Conservation (phyloP, 2,329 filamentous ascomycete genomes). For the Ceratocystis colombiana region DNA sequence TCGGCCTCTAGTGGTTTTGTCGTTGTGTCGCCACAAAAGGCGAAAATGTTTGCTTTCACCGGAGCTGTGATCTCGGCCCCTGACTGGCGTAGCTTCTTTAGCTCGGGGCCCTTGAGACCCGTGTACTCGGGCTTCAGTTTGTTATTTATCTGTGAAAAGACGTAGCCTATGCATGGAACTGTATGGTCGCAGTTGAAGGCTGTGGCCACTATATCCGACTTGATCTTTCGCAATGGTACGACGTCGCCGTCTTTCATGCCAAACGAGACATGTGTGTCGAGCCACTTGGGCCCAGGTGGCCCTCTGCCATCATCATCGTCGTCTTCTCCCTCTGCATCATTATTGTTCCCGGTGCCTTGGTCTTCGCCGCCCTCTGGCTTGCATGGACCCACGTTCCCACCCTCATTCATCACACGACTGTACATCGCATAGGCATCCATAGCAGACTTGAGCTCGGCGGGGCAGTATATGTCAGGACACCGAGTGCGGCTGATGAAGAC, state of each 20-base stretch:
- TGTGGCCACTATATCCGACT: slow-evolving; percentile 34
- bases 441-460: slow-evolving; percentile 34
- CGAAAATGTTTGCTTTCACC: slow-evolving; percentile 36
- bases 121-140: slow-evolving; percentile 36
- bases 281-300: slow-evolving; percentile 27
- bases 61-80: slow-evolving; percentile 36
- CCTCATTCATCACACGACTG: slow-evolving; percentile 37
- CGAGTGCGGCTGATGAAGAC: slow-evolving; percentile 38
- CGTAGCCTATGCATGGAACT: slow-evolving; percentile 41
- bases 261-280: slow-evolving; percentile 36
- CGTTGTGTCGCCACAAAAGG: slow-evolving; percentile 42
- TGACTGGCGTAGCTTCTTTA: slow-evolving; percentile 34
- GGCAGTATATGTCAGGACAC: slow-evolving; percentile 40
- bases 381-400: slow-evolving; percentile 32
- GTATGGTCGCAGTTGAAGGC: slow-evolving; percentile 40
- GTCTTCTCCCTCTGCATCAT: slow-evolving; percentile 21
- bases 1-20: slow-evolving; percentile 34
- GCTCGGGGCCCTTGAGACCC: slow-evolving; percentile 32
- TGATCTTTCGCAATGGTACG: slow-evolving; percentile 33
- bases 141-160: slow-evolving; percentile 36
- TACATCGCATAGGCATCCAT: slow-evolving; percentile 37
- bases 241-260: slow-evolving; percentile 33
- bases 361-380: slow-evolving; percentile 24
- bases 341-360: not conserved
- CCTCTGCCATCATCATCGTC: slow-evolving; percentile 26